Base-by-base conservation (phyloP, 805 yeast species). In the Kluyveromyces dobzhanskii region DNA sequence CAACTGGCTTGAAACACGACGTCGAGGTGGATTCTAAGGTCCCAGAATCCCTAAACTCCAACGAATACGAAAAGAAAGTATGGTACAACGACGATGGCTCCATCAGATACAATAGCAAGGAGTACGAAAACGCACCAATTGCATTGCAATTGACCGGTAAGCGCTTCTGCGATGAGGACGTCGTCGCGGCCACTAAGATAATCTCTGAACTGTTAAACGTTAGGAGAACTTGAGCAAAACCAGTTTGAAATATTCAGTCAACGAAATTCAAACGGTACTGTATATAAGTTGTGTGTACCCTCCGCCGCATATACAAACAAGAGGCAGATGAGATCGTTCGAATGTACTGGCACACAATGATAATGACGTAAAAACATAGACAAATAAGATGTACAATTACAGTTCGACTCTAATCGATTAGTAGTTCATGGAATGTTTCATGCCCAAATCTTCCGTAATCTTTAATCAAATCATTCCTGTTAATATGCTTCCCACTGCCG, bases 1-100 rank as follows among this genome's bases (percentile, higher is more conserved):
- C 82, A 50, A 71, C 85, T 4, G 76, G 83, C 8, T 59, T 78
- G 46, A 64, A 57, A 46, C 82, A 70, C 52, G 84, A 79, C 55
- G 74, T 78, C 23, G 43, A 45, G 5, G 44, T 70, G 29, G 87
- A 80, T 54, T 32, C 44, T 11, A 23, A 23, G 4, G 30, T 40
- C 10, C 41, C 49, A 8, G 30, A 23, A 9, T 28, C 35, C 17
- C 41, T 53, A 26, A 44, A 42, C 18, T 25, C 36, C 7, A 53
- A 53, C 41, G 40, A 36, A n/a, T 51, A 44, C 34, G 57, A 53
- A 38, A 42, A 43, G 32, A 40, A 43, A 42, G 50, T 46, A 1
- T 53, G 57, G 57, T 45, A 38, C 36, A 39, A 48, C 13, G 34
- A 38, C 8, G 44, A 45, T 21, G 51, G 47, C 1, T 35, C 43